phyloP scores from a whole-genome alignment of 345 rosid species.

The Eucalyptus albens region DNA sequence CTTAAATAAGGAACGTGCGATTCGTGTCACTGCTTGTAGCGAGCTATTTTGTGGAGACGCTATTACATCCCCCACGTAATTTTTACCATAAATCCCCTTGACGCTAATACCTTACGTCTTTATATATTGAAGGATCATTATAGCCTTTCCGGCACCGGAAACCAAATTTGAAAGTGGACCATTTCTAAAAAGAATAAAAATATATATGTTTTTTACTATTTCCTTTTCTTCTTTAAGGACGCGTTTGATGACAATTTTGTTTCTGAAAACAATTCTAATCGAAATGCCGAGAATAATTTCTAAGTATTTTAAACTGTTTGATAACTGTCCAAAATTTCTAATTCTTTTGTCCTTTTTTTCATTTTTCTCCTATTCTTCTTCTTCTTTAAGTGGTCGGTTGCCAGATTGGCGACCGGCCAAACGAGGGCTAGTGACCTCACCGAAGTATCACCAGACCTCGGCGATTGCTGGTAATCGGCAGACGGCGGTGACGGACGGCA shows the following conservation, averaged over 20 bases:
- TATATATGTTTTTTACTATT: not conserved
- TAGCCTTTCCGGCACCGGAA: fast-evolving
- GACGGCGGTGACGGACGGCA: no score
- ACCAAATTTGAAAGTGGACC: not conserved
- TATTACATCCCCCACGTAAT: not conserved
- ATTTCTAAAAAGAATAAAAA: not conserved
- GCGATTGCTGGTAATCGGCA: no score
- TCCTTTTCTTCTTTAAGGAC: fast-evolving
- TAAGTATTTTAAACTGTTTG: no score
- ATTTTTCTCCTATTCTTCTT: no score
- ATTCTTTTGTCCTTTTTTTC: no score
- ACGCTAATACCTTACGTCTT: not conserved
- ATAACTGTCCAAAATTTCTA: no score
- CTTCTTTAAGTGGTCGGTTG: no score
- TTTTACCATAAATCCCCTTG: not conserved
- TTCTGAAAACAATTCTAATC: no score
- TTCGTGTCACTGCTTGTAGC: not conserved
- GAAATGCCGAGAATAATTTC: no score
- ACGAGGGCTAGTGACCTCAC: no score
- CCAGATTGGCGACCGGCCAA: no score
- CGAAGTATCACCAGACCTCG: no score
- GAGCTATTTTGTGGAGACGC: not conserved
- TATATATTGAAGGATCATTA: not conserved
- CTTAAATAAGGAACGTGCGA: not conserved
- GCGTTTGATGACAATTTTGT: fast-evolving